phyloP scores from a whole-genome alignment of 352 stramenopile genomes.

The Pythium rhizo-oryzae region DNA sequence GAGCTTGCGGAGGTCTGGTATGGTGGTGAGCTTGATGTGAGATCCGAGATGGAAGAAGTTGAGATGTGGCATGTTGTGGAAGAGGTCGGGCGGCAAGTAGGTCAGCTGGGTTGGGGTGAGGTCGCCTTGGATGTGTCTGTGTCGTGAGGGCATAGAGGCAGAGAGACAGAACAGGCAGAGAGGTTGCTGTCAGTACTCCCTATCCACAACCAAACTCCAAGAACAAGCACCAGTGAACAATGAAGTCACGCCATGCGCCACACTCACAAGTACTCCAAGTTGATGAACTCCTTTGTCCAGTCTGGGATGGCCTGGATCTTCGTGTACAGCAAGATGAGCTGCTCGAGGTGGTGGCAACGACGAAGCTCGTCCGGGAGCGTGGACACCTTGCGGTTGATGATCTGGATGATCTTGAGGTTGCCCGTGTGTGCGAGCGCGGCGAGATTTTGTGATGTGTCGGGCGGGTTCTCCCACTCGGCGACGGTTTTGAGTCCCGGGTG shows the following conservation, averaged over 20 bases:
- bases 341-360: constrained; percentile 20
- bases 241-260: background rate
- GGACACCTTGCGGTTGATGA: constrained; percentile 31
- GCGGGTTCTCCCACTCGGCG: constrained; percentile 27
- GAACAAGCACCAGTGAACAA: background rate
- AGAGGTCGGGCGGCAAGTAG: constrained; percentile 14
- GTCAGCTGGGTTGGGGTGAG: constrained; percentile 5
- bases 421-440: constrained; percentile 19
- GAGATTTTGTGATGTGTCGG: constrained; percentile 24
- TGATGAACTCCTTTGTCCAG: constrained; percentile 21
- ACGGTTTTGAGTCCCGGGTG: constrained; percentile 6
- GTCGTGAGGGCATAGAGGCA: too few species aligned
- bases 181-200: background rate
- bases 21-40: constrained; percentile 3
- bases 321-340: constrained; percentile 39
- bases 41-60: constrained; percentile 21
- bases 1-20: background rate
- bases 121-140: constrained; percentile 21
- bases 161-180: background rate
- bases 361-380: constrained; percentile 18
- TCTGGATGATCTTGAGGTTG: constrained; percentile 29
- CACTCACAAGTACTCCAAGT: constrained; percentile 16
- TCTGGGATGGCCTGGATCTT: constrained; percentile 23
- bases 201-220: background rate
- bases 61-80: constrained; percentile 18